Evolutionary conservation across 2,329 filamentous ascomycete species (phyloP).

Genomic region (Hypoxylon sp.): DNA sequence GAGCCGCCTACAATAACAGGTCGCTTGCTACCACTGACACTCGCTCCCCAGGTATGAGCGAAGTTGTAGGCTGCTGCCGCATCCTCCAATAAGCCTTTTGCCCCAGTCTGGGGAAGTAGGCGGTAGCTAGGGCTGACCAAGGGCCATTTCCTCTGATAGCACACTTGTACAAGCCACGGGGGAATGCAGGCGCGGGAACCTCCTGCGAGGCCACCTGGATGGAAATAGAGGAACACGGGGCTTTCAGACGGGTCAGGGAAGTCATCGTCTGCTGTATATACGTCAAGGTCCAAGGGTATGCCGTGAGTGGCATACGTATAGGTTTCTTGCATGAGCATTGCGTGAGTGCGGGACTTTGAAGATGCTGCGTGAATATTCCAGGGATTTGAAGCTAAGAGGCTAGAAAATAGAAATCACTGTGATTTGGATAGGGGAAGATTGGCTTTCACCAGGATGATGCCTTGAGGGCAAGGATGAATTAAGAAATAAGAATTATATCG

Average conservation of each 20-base stretch:
- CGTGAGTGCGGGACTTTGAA: neutral
- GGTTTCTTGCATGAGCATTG: neutral
- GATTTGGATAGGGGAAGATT: neutral
- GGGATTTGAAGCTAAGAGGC: neutral
- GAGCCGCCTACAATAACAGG: neutral
- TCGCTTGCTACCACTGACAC: neutral
- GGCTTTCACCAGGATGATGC: neutral
- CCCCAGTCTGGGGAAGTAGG: neutral
- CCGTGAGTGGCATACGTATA: neutral
- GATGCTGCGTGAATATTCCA: neutral
- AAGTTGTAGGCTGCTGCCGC: neutral
- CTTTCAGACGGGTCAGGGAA: neutral
- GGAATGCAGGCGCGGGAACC: neutral
- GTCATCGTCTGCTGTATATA: neutral
- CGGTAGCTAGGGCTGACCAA: neutral
- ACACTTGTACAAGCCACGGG: neutral
- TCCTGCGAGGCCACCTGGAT: neutral
- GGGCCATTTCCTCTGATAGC: neutral
- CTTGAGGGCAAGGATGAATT: neutral
- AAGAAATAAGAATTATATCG: neutral
- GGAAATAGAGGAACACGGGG: neutral
- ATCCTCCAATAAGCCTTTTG: neutral
- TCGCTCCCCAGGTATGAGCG: neutral
- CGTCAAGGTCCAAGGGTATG: neutral
- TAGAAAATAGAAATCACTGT: neutral